Percentiles rank a stretch among this genome's conserved stretches.
Conservation (phyloP, 2,329 filamentous ascomycete species). For the Zymoseptoria passerinii region DNA sequence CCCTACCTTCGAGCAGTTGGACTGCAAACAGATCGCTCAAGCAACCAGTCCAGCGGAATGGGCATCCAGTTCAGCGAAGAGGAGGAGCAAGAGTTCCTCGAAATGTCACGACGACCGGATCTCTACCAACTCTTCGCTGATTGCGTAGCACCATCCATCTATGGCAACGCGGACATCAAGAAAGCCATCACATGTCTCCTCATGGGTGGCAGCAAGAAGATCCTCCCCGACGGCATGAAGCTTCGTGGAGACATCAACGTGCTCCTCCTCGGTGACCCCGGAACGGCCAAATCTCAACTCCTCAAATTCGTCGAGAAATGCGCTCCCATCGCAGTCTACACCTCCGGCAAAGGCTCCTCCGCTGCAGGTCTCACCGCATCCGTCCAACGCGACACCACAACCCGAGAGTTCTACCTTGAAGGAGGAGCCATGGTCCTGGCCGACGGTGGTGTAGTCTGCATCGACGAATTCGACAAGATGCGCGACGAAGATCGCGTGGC, state of each 20-base stretch:
- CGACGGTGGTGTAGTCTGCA: conserved; percentile 93
- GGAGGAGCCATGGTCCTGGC: conserved; percentile 97
- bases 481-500: conserved; percentile 94
- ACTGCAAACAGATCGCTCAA: conserved; percentile 82
- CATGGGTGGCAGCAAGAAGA: conserved; percentile 94
- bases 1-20: conserved; percentile 90
- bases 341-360: conserved; percentile 94
- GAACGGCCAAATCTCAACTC: conserved; percentile 95
- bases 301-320: conserved; percentile 97
- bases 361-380: conserved; percentile 96
- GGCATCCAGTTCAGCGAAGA: conserved; percentile 80
- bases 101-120: conserved; percentile 82
- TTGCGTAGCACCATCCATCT: conserved; percentile 95
- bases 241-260: conserved; percentile 97
- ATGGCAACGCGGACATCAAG: conserved; percentile 92
- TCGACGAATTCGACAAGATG: conserved; percentile 99
- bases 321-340: conserved; percentile 95
- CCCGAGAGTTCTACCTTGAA: conserved; percentile 94
- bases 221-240: conserved; percentile 94
- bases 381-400: conserved; percentile 84
- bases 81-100: conserved; percentile 91
- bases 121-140: conserved; percentile 85
- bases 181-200: conserved; percentile 92
- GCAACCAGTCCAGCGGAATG: conserved; percentile 65
- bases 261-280: conserved; percentile 87